Percentiles rank a stretch among this genome's conserved stretches.
Evolutionary conservation across 2,329 filamentous ascomycete species (phyloP).

Genomic region (Dothidotthia symphoricarpi): DNA sequence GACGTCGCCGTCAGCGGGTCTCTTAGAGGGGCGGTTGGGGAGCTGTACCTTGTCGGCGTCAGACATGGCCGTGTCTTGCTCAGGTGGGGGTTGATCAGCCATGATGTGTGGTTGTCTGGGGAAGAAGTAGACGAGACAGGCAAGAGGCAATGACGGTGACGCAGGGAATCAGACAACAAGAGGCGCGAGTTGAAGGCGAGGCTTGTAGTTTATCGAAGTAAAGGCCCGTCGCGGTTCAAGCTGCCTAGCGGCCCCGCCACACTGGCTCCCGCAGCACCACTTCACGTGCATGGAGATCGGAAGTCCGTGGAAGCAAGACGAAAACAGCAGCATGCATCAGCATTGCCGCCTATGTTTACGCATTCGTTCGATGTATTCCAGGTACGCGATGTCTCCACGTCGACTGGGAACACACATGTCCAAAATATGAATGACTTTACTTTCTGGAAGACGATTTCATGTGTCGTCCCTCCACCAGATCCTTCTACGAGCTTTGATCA

Average conservation of each 20-base stretch:
- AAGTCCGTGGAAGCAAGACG: not conserved
- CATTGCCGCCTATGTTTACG: no score
- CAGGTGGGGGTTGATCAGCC: conserved; percentile 23
- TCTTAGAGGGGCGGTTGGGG: conserved; percentile 18
- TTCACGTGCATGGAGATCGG: conserved; percentile 8
- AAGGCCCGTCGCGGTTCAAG: not conserved
- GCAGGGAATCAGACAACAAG: not conserved
- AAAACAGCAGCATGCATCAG: no score
- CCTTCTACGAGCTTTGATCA: no score
- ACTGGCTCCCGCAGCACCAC: not conserved
- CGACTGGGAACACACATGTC: no score
- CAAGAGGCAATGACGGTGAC: not conserved
- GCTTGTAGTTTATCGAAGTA: not conserved
- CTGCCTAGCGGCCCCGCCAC: not conserved
- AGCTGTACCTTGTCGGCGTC: conserved; percentile 50
- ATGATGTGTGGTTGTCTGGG: conserved; percentile 16
- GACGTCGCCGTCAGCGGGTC: conserved; percentile 29
- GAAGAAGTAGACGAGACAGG: not conserved
- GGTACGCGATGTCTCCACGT: no score
- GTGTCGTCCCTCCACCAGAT: no score
- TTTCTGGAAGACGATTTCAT: no score
- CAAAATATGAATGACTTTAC: no score
- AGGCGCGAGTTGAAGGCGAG: not conserved
- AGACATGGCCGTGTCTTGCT: conserved; percentile 38
- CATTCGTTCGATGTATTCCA: no score